phyloP scores from a whole-genome alignment of 768 basidiomycete genomes.

The Suillus cothurnatus region DNA sequence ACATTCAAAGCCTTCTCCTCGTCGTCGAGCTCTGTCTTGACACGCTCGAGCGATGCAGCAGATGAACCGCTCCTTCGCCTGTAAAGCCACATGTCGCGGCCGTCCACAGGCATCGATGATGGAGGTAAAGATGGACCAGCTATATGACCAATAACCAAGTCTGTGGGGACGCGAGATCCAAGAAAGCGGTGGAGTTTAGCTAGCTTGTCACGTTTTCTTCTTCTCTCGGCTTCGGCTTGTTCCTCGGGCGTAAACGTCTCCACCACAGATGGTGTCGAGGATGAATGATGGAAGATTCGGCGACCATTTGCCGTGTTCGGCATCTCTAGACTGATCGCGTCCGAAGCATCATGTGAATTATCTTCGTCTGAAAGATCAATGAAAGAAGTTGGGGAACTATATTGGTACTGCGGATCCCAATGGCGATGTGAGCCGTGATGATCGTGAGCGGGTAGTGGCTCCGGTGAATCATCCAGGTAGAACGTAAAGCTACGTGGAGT shows the following conservation, averaged over 20 bases:
- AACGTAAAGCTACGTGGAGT: slow-evolving; percentile 47
- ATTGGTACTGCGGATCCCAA: slow-evolving; percentile 15
- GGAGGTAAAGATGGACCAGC: slow-evolving; percentile 35
- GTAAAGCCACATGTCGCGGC: slow-evolving; percentile 45
- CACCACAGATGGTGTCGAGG: slow-evolving; percentile 48
- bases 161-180: slow-evolving; percentile 76
- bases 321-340: slow-evolving; percentile 32
- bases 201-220: slow-evolving; percentile 73
- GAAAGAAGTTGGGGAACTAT: slow-evolving; percentile 46
- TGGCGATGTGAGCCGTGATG: slow-evolving; percentile 12
- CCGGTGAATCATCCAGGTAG: slow-evolving; percentile 18
- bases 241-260: slow-evolving; percentile 54
- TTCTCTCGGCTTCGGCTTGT: slow-evolving; percentile 60
- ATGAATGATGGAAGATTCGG: slow-evolving; percentile 34
- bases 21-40: slow-evolving; percentile 70
- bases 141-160: slow-evolving; percentile 60
- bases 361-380: slow-evolving; percentile 73
- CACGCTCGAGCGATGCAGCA: slow-evolving; percentile 53
- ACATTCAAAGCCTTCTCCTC: slow-evolving; percentile 81
- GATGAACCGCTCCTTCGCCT: slow-evolving; percentile 57
- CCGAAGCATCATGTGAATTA: slow-evolving; percentile 29
- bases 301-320: slow-evolving; percentile 27
- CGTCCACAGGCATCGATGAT: slow-evolving; percentile 31
- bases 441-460: slow-evolving; percentile 3
- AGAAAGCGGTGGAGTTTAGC: slow-evolving; percentile 85